Evolutionary conservation across 305 asterid species (phyloP), one percentile per base, ranked within the genome.

Genomic region (Fraxinus xanthoxyloides): DNA sequence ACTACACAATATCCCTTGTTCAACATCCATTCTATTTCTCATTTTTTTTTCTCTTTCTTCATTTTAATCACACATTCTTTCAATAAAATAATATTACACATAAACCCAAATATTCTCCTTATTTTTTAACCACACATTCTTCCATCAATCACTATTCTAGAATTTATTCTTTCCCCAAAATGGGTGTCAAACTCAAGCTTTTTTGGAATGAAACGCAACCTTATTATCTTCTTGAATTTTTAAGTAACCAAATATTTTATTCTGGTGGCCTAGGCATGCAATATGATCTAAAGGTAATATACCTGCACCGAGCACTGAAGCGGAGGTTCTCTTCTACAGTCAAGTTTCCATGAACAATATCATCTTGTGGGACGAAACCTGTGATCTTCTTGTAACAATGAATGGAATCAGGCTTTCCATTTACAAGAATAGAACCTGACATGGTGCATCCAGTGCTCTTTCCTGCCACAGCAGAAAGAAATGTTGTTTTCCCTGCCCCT

Each of bases 221-320:
- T 69, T 13, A 69, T 13, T 28, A 30, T 77, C 12, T 28, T 10
- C 59, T 46, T 51, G 46, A 28, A 77, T 51, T 28, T 46, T 15
- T 9, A 28, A 30, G 36, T 51, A 19, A 30, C 8, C 67, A 77
- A 28, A 36, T 75, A 51, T 69, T 48, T 26, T 43, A 15, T 56
- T 70, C 40, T 51, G 54, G 79, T n/a, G 72, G 40, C 61, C 10
- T 10, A 36, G 78, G 69, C 51, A 77, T 73, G 80, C 43, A n/a
- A 72, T 23, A 69, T 34, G 54, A 76, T 34, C 38, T 40, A 76
- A 79, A 46, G 43, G 24, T 67, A 35, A 77, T 78, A 75, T 90
- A 94, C 98, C 98, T 96, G 98, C 99, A 96, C 61, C 98, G 91
- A 82, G 99, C 99, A 90, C 92, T 94, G 89, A 94, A 96, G 32